Conservation (phyloP, 345 rosid genomes). For the Anacardium occidentale region DNA sequence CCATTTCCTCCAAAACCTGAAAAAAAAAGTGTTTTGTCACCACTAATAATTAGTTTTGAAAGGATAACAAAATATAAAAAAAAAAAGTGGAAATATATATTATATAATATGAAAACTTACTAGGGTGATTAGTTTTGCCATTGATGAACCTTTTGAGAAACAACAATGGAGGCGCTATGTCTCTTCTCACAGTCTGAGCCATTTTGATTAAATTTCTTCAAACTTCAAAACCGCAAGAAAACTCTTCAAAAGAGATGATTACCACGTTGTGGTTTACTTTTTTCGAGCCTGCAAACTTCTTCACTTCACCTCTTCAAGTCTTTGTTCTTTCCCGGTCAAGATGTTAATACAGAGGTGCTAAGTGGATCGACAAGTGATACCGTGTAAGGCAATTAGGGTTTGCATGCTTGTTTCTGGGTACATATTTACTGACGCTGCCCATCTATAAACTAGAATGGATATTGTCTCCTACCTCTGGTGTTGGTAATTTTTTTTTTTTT, state of each 20-base stretch:
- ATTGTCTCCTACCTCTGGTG: not conserved
- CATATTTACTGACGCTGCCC: conserved; percentile 20
- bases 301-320: not conserved
- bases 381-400: conserved; percentile 23
- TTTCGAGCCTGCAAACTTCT: not conserved
- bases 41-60: too few species aligned
- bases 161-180: too few species aligned
- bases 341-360: conserved; percentile 13
- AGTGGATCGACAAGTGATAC: conserved; percentile 17
- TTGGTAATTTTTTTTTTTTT: too few species aligned
- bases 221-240: conserved; percentile 1
- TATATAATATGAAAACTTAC: conserved; percentile 31
- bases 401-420: conserved; percentile 20
- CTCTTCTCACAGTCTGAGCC: too few species aligned
- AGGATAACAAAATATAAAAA: not conserved
- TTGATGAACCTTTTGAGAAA: too few species aligned
- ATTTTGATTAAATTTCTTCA: too few species aligned
- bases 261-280: not conserved
- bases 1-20: conserved; percentile 89
- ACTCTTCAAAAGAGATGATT: too few species aligned
- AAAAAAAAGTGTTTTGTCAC: not conserved
- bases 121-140: too few species aligned
- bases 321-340: not conserved
- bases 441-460: not conserved
- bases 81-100: not conserved